A percentile compares a stretch with the other conserved stretches of the same genome.
Conservation (phyloP, 2,329 filamentous ascomycete species). For the Cladosporium sp. region DNA sequence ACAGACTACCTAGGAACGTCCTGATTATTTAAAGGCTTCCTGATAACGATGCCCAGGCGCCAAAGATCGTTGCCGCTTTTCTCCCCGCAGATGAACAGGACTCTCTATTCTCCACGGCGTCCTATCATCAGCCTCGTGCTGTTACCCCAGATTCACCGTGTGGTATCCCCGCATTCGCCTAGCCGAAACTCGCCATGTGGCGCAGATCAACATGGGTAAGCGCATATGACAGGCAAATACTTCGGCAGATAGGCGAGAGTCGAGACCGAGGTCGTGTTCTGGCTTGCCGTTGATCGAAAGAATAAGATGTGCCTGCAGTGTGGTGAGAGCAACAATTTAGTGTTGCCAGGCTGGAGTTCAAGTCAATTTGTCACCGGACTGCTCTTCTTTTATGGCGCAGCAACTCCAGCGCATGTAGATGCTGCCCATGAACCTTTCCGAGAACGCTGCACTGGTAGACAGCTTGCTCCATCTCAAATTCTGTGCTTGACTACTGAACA, state of each 20-base stretch:
- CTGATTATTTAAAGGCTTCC: background rate
- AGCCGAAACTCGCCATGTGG: background rate
- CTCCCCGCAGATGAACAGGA: background rate
- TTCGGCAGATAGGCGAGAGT: constrained; percentile 11
- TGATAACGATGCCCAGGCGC: background rate
- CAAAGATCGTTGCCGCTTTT: background rate
- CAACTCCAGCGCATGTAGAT: too few relatives aligned
- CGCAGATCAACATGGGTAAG: background rate
- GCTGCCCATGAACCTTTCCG: too few relatives aligned
- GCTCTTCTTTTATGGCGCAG: too few relatives aligned
- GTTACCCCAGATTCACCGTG: constrained; percentile 1
- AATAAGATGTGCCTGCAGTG: too few relatives aligned
- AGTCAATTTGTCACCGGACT: too few relatives aligned
- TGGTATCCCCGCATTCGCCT: constrained; percentile 12
- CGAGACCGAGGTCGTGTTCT: background rate
- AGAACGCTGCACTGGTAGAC: too few relatives aligned
- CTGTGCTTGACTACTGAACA: too few relatives aligned
- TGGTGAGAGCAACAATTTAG: too few relatives aligned
- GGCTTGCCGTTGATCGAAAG: too few relatives aligned
- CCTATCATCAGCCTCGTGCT: background rate
- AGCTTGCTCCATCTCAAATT: too few relatives aligned
- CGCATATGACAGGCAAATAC: background rate
- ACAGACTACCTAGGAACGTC: background rate
- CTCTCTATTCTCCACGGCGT: background rate
- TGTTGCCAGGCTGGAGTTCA: too few relatives aligned